Evolutionary conservation across 2,329 filamentous ascomycete species (phyloP), one percentile per base, ranked within the genome.

Genomic region (Exophiala aquamarina): DNA sequence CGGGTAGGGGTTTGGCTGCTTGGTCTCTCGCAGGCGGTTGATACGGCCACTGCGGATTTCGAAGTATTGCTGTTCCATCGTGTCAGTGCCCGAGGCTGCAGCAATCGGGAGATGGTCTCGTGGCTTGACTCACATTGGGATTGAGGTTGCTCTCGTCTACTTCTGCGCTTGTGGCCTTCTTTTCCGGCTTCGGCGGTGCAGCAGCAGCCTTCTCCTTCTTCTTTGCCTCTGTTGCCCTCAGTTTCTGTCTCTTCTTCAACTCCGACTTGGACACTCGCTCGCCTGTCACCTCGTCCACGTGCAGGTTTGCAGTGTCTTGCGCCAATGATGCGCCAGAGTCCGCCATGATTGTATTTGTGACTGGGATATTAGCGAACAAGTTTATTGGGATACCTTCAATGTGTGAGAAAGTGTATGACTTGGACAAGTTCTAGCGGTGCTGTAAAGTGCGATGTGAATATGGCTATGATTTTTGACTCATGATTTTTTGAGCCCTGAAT

Each of bases 201-300:
- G 83, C 77, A 41, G 81, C 77, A 42, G 88, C 87, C 20, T 83
- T 87, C 73, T 89, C 83, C 60, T 83, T 83, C 85, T 95, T 96
- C 74, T 90, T 88, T 59, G 86, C 86, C 52, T 94, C 90, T 70
- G 81, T 83, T 70, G 92, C 82, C 59, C 92, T 85, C 66, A 85
- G 79, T 88, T 98, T 98, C 75, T 91, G 82, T 63, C 92, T 84
- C 76, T 89, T 92, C 89, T 98, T 98, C 69, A 97, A 77, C 73
- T 91, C 86, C 13, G 83, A 82, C 83, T 91, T 91, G 74, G 87
- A 91, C 44, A 84, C 77, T 63, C 70, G 84, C 74, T 98, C 93
- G 63, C 93, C 93, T 11, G 93, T 97, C 56, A 91, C 89, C 64
- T 94, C 89, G 69, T 98, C 93, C 41, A 93, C 81, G 69, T 91